A percentile compares a stretch with the other conserved stretches of the same genome.
Evolutionary conservation across 352 stramenopile species (phyloP).

Genomic region (Globisporangium echinulatum): DNA sequence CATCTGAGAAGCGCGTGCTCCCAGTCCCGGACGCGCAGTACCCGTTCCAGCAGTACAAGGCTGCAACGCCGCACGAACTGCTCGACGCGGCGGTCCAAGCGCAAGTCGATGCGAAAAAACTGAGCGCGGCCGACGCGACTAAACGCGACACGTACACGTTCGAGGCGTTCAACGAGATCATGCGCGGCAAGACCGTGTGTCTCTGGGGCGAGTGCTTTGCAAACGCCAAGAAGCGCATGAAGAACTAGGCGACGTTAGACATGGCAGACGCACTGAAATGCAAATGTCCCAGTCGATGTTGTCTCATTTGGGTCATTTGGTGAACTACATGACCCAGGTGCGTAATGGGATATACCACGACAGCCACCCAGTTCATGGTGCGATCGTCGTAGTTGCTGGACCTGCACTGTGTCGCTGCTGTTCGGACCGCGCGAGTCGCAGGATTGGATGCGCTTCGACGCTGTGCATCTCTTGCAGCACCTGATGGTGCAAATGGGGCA

Average conservation of each 20-base stretch:
- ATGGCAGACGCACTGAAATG: background rate
- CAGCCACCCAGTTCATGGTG: no score
- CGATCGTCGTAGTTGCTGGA: background rate
- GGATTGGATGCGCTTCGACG: slow-evolving; percentile 69
- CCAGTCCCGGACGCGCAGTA: slow-evolving; percentile 60
- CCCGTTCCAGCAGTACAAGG: slow-evolving; percentile 72
- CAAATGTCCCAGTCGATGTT: background rate
- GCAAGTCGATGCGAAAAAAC: slow-evolving; percentile 42
- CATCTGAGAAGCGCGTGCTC: slow-evolving; percentile 79
- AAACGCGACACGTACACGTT: slow-evolving; percentile 54
- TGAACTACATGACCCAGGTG: background rate
- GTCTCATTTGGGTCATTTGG: background rate
- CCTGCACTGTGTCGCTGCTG: background rate
- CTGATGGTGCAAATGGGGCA: slow-evolving; percentile 2
- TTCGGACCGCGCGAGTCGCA: slow-evolving; percentile 38
- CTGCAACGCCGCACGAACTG: slow-evolving; percentile 28
- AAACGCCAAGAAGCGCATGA: slow-evolving; percentile 81
- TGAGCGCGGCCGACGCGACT: slow-evolving; percentile 50
- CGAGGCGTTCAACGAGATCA: slow-evolving; percentile 70
- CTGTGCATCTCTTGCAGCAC: slow-evolving; percentile 74
- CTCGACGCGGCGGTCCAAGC: slow-evolving; percentile 28
- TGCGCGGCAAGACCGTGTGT: slow-evolving; percentile 76
- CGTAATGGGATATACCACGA: no score
- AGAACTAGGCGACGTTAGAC: slow-evolving; percentile 33
- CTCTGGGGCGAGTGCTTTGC: slow-evolving; percentile 83